Evolutionary conservation across 2,329 filamentous ascomycete genomes (phyloP).

Genomic region (Tothia fuscella): DNA sequence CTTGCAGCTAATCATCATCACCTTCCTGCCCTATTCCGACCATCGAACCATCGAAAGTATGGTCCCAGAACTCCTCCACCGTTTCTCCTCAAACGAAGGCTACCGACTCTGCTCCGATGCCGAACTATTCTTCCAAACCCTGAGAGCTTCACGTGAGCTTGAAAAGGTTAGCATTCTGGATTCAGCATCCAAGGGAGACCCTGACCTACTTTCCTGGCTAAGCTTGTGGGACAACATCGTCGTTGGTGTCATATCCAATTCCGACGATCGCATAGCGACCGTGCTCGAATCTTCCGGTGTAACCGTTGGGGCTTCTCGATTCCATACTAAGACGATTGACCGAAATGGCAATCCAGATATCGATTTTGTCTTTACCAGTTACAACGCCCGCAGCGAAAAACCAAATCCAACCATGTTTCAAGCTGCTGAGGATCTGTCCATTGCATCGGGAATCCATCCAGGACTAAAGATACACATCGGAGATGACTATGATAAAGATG

Average conservation of each 20-base stretch:
- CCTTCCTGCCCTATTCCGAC: no score
- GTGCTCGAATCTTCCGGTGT: constrained; percentile 45
- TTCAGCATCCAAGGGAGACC: neutral
- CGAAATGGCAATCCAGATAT: constrained; percentile 26
- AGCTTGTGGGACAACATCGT: constrained; percentile 32
- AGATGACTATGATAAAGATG: constrained; percentile 12
- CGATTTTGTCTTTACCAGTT: constrained; percentile 50
- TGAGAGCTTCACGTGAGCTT: constrained; percentile 13
- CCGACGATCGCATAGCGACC: constrained; percentile 45
- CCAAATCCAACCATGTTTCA: constrained; percentile 45
- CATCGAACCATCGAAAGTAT: no score
- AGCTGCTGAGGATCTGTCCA: constrained; percentile 38
- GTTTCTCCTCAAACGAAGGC: constrained; percentile 42
- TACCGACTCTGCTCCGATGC: constrained; percentile 40
- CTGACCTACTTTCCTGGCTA: no score
- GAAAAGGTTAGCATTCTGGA: neutral
- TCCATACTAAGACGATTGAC: neutral
- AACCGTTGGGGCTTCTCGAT: no score
- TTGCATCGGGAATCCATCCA: no score
- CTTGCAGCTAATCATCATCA: no score
- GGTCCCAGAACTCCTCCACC: no score
- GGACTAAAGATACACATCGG: constrained; percentile 11
- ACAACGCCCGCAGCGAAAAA: constrained; percentile 50
- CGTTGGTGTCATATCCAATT: constrained; percentile 51
- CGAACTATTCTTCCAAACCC: constrained; percentile 30